Base-by-base conservation (phyloP, 306 rosid species). In the Trifolium repens region DNA sequence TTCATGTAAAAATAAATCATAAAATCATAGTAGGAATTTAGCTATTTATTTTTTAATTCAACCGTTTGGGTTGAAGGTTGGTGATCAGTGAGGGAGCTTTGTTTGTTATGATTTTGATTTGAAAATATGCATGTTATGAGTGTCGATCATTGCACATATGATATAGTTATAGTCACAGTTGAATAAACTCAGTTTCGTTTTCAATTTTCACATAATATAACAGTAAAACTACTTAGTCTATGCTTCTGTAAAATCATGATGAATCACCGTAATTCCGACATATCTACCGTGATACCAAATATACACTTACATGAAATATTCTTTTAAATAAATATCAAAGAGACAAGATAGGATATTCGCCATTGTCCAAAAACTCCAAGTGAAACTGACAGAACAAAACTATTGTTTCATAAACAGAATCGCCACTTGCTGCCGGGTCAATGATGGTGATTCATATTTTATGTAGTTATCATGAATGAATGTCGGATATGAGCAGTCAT, bases 1-100 rank as follows among this genome's bases (percentile, higher is more conserved):
- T 37, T 46, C 40, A 32, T 65, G 60, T 30, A 65, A 44, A 42
- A 64, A 60, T 19, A 32, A 69, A 26, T 12, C 7, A 5, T 14
- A 19, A 24, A 63, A 72, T 39, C 53, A 27, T 32, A 32, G 35
- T 32, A 53, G 83, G 54, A 72, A 71, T 53, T 54, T 32, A 17
- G 58, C 27, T 39, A 65, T 66, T 42, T 43, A 5, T 9, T 19
- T 8, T 30, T 30, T 2, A 30, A 30, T 79, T 53, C 67, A 71
- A 71, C 49, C 44, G 2, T 76, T 68, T 68, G 50, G 27, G 19
- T 72, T 39, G 53, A 43, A 60, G 13, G 60, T n/a, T 72, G 52
- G 19, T 43, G 24, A 22, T 22, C 24, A 22, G 24, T 22, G 8
- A 53, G 40, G 55, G 42, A 46, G 59, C 19, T 26, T 7, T 63